Conservation (phyloP, 305 asterid genomes). For the Rubia tinctorum region DNA sequence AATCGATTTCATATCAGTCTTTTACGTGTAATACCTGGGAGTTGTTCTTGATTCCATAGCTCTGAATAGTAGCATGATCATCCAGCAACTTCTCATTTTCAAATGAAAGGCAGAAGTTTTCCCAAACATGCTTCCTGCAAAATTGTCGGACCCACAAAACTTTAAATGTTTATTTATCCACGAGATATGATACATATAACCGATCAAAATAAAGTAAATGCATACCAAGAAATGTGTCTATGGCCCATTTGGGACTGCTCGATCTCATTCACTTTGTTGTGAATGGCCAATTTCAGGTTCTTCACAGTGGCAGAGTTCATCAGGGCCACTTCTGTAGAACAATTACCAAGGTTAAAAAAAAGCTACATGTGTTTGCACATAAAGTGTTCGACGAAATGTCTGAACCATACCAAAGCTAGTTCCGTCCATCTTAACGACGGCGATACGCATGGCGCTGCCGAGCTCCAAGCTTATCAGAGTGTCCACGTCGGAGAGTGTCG, state of each 20-base stretch:
- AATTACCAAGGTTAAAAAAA: neutral
- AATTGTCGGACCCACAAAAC: constrained; percentile 4
- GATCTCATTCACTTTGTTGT: constrained; percentile 55
- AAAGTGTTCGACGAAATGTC: constrained; percentile 39
- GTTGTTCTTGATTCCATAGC: constrained; percentile 62
- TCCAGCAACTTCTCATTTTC: constrained; percentile 47
- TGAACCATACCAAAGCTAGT: constrained; percentile 50
- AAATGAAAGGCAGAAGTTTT: constrained; percentile 32
- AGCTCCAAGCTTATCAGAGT: constrained; percentile 83
- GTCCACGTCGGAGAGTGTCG: constrained; percentile 70
- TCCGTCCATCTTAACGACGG: constrained; percentile 59
- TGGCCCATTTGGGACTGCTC: constrained; percentile 88
- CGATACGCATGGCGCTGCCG: constrained; percentile 93
- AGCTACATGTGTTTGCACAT: neutral
- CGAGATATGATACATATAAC: neutral
- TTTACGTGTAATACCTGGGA: constrained; percentile 50
- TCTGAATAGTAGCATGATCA: constrained; percentile 53
- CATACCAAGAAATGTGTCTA: constrained; percentile 75
- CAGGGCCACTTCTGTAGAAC: constrained; percentile 53
- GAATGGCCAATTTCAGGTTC: constrained; percentile 65
- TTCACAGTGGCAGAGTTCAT: constrained; percentile 76
- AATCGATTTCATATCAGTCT: too few relatives aligned
- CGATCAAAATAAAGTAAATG: neutral
- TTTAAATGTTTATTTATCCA: neutral
- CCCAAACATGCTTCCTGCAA: constrained; percentile 68